Conservation (phyloP, 257 asterid species). For the Solanum verrucosum region DNA sequence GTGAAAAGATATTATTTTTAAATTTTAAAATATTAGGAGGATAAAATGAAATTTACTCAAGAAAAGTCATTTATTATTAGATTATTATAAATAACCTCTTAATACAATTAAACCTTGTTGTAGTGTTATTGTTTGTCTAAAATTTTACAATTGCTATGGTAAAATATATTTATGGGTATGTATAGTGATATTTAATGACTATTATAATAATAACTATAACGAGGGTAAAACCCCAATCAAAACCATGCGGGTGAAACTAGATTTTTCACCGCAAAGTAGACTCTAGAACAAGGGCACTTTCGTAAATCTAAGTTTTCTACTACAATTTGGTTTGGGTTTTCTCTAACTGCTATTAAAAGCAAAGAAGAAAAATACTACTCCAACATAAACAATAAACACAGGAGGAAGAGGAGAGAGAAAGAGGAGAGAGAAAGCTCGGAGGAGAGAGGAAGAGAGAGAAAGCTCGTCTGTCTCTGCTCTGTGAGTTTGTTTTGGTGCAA, state of each 20-base stretch:
- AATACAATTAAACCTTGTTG: too few relatives aligned
- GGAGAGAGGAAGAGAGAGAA: neutral
- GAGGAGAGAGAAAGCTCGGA: neutral
- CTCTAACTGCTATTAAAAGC: neutral
- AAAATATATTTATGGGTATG: too few relatives aligned
- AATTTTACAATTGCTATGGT: too few relatives aligned
- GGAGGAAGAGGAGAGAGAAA: neutral
- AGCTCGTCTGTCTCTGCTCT: neutral
- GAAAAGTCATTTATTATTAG: too few relatives aligned
- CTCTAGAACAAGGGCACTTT: neutral
- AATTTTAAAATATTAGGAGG: neutral
- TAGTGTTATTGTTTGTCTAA: too few relatives aligned
- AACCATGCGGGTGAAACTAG: too few relatives aligned
- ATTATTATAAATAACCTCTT: neutral
- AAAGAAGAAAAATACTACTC: neutral
- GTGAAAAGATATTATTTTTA: neutral
- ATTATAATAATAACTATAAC: too few relatives aligned
- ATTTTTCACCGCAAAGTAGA: too few relatives aligned
- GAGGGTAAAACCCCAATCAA: too few relatives aligned
- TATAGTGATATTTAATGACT: too few relatives aligned
- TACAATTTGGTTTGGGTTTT: neutral
- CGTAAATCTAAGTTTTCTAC: neutral
- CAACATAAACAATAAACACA: neutral
- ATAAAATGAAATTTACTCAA: neutral
- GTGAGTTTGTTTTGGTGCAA: neutral